Evolutionary conservation across 768 basidiomycete genomes (phyloP).

Genomic region (Lactarius akahatsu): DNA sequence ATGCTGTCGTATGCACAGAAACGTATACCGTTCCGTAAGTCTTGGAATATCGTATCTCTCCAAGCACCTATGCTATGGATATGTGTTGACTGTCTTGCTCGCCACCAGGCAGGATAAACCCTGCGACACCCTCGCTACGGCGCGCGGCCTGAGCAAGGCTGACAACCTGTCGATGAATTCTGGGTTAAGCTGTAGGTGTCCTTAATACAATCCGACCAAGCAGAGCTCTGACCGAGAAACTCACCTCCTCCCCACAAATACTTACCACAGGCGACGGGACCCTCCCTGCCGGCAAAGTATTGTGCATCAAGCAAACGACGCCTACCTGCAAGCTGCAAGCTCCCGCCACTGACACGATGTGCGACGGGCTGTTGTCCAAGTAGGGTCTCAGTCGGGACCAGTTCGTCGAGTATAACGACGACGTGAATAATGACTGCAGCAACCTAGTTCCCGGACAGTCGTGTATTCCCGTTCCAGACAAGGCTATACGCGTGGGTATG

Average conservation of each 20-base stretch:
- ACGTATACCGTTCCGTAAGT: constrained; percentile 1
- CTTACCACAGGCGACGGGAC: not conserved
- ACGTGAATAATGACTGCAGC: constrained; percentile 10
- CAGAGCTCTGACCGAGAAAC: not conserved
- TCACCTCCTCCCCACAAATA: not conserved
- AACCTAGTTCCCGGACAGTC: constrained; percentile 10
- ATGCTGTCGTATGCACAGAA: not conserved
- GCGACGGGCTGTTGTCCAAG: not conserved
- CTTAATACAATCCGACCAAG: not conserved
- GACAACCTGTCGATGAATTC: constrained; percentile 10
- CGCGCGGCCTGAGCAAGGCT: not conserved
- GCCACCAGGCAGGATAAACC: not conserved
- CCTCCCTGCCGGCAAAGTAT: not conserved
- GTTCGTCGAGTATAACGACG: constrained; percentile 17
- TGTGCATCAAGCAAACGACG: not conserved
- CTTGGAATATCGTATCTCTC: not conserved
- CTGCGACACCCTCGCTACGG: not conserved
- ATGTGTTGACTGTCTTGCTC: too few relatives aligned
- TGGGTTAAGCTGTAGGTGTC: not conserved
- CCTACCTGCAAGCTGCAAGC: not conserved
- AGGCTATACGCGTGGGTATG: not conserved
- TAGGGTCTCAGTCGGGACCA: not conserved
- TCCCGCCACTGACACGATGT: not conserved
- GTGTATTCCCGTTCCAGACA: not conserved
- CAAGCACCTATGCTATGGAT: not conserved